phyloP scores from a whole-genome alignment of 139 green algal species.

The Axilococcus clingmanii region DNA sequence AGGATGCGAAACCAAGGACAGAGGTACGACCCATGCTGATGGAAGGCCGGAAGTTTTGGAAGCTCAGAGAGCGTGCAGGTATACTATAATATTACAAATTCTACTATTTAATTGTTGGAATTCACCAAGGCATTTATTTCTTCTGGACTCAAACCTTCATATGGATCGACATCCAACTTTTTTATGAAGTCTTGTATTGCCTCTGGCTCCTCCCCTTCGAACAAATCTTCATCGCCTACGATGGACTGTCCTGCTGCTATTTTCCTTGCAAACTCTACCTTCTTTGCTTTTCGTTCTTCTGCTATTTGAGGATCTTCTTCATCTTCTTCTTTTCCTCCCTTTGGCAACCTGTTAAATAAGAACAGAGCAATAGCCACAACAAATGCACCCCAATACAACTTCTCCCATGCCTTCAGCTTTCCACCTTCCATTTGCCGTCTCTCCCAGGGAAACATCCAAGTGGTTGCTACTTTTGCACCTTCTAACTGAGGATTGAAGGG shows the following conservation, averaged over 20 bases:
- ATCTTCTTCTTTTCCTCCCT: not conserved
- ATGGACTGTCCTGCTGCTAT: conserved; percentile 31
- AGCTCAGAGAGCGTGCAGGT: not conserved
- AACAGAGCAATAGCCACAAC: conserved; percentile 35
- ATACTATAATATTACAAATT: too few species aligned
- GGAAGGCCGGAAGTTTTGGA: conserved; percentile 15
- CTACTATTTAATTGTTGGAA: too few species aligned
- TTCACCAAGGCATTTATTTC: conserved; percentile 60
- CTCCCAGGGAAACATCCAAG: conserved; percentile 56
- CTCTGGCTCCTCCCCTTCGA: conserved; percentile 55
- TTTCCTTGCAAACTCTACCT: conserved; percentile 24
- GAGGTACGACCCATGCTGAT: conserved; percentile 16
- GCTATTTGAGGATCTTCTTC: conserved; percentile 9
- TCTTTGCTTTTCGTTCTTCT: conserved; percentile 15
- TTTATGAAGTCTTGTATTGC: conserved; percentile 34
- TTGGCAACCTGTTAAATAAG: conserved; percentile 31
- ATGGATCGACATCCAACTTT: conserved; percentile 43
- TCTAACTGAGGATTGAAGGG: not conserved
- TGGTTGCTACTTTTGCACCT: too few species aligned
- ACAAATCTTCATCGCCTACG: conserved; percentile 36
- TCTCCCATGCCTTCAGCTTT: conserved; percentile 54
- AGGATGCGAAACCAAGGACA: conserved; percentile 3
- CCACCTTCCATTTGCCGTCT: conserved; percentile 46
- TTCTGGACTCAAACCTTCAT: conserved; percentile 65
- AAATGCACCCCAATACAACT: conserved; percentile 68